These are phyloP conservation scores for Apiospora kogelbergensis DNA, from an alignment of 2,329 filamentous ascomycete species.

Conservation along the genomic window DNA sequence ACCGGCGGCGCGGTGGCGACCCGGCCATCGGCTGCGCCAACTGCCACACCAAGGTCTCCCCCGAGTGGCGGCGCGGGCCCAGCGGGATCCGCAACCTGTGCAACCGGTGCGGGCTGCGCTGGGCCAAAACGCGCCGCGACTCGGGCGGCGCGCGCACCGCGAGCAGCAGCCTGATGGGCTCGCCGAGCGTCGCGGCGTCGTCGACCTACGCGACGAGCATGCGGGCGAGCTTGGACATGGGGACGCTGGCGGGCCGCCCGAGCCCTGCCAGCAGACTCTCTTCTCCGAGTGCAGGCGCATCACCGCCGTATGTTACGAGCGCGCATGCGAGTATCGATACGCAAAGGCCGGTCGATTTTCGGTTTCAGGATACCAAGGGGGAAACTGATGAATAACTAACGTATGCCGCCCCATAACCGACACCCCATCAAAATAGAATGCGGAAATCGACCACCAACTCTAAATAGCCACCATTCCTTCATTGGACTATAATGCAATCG, in stretches of 20 bases:
- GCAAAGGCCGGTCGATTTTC: not conserved
- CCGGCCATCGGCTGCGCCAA: constrained; percentile 77
- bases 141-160: too few relatives aligned
- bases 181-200: not conserved
- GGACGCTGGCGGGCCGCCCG: not conserved
- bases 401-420: not conserved
- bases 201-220: not conserved
- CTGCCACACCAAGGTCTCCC: constrained; percentile 80
- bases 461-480: not conserved
- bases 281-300: too few relatives aligned
- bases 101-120: constrained; percentile 86
- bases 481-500: too few relatives aligned
- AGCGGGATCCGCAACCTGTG: constrained; percentile 87
- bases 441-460: not conserved
- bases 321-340: not conserved
- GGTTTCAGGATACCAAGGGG: not conserved
- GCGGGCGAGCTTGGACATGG: not conserved
- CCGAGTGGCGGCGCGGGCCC: constrained; percentile 86
- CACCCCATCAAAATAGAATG: not conserved
- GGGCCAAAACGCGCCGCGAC: constrained; percentile 61
- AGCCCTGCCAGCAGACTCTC: too few relatives aligned
- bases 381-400: not conserved
- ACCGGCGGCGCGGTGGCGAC: too few relatives aligned
- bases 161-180: not conserved
- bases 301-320: not conserved